These are phyloP conservation scores for Rutstroemia sp. DNA, from an alignment of 2,329 filamentous ascomycete genomes.

Conservation along the genomic window DNA sequence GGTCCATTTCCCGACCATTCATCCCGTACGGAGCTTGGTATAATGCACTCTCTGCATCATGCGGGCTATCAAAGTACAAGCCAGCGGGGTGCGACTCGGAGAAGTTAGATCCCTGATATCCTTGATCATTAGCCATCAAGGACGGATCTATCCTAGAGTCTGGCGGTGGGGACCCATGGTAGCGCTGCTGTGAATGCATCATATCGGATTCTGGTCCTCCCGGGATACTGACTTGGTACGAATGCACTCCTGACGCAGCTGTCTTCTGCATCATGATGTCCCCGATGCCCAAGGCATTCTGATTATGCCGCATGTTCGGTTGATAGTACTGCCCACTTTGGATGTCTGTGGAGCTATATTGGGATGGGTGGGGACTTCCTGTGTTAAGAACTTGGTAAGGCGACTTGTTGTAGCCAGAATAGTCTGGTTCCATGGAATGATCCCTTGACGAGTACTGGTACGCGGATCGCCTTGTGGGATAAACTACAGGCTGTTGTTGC, in stretches of 20 bases:
- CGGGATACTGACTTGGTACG: conserved; percentile 31
- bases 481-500: conserved; percentile 18
- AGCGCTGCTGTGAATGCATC: conserved; percentile 16
- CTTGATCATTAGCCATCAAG: conserved; percentile 19
- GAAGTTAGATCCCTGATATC: conserved; percentile 13
- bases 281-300: conserved; percentile 27
- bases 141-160: conserved; percentile 25
- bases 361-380: conserved; percentile 38
- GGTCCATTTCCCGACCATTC: conserved; percentile 14
- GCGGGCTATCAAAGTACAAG: conserved; percentile 20
- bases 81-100: conserved; percentile 13
- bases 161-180: conserved; percentile 1
- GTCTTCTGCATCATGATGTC: conserved; percentile 38
- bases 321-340: conserved; percentile 44
- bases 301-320: conserved; percentile 22
- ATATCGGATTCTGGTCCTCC: conserved; percentile 29
- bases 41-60: conserved; percentile 20
- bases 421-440: conserved; percentile 22
- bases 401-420: conserved; percentile 33
- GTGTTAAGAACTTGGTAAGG: conserved; percentile 46
- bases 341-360: conserved; percentile 35
- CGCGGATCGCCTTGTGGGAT: conserved; percentile 25
- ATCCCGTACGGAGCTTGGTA: conserved; percentile 10
- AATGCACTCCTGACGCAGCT: conserved; percentile 26
- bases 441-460: conserved; percentile 26